phyloP scores from a whole-genome alignment of 179 eudicot species.

The Nepenthes alata region DNA sequence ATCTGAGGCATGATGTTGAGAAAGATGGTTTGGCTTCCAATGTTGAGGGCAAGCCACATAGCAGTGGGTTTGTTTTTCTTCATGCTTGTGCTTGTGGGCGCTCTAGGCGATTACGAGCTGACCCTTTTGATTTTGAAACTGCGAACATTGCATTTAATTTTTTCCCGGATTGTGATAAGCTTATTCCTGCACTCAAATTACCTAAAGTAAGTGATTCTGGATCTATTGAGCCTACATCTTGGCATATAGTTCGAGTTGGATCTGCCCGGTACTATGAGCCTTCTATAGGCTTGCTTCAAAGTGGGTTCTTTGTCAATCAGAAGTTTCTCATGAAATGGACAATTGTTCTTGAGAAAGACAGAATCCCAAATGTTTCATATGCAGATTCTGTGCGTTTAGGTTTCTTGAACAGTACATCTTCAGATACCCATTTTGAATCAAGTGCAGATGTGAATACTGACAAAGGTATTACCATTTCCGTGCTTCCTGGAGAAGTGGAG shows the following conservation, averaged over 20 bases:
- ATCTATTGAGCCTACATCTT: slow-evolving; percentile 38
- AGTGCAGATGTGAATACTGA: slow-evolving; percentile 17
- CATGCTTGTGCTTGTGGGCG: slow-evolving; percentile 99
- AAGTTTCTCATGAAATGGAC: slow-evolving; percentile 77
- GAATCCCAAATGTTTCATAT: slow-evolving; percentile 22
- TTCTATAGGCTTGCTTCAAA: slow-evolving; percentile 74
- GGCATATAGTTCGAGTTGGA: slow-evolving; percentile 73
- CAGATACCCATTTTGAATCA: slow-evolving; percentile 23
- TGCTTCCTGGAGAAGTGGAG: slow-evolving; percentile 18
- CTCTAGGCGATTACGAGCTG: slow-evolving; percentile 46
- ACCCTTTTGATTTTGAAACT: slow-evolving; percentile 83
- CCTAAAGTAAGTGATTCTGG: slow-evolving; percentile 35
- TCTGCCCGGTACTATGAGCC: slow-evolving; percentile 70
- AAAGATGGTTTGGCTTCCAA: slow-evolving; percentile 21
- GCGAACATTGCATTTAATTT: slow-evolving; percentile 46
- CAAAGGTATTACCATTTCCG: slow-evolving; percentile 13
- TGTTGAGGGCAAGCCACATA: slow-evolving; percentile 38
- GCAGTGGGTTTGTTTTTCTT: slow-evolving; percentile 82
- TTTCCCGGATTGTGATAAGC: slow-evolving; percentile 70
- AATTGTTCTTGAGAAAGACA: slow-evolving; percentile 47
- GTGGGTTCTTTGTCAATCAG: slow-evolving; percentile 62
- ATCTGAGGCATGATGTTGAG: slow-evolving; percentile 55
- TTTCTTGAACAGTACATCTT: slow-evolving; percentile 17
- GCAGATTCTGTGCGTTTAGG: slow-evolving; percentile 28
- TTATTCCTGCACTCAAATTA: slow-evolving; percentile 55